A percentile compares a stretch with the other conserved stretches of the same genome.
phyloP scores from a whole-genome alignment of 225 moss, liverwort and hornwort species.

The Pseudisothecium myosuroides region DNA sequence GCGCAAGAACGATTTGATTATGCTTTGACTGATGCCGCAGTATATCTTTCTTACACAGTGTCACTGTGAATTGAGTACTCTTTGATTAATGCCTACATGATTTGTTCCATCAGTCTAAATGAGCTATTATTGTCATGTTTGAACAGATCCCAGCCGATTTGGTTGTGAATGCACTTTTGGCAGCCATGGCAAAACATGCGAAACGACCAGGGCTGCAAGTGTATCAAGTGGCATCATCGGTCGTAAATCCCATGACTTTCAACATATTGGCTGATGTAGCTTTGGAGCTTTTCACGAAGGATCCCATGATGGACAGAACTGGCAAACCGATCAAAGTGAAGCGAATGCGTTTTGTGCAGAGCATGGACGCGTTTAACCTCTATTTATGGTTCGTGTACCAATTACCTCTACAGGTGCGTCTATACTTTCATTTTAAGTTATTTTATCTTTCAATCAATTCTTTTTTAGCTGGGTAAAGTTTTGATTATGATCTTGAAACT shows the following conservation, averaged over 20 bases:
- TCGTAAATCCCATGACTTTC: constrained; percentile 61
- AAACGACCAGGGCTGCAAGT: constrained; percentile 19
- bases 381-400: constrained; percentile 51
- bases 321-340: constrained; percentile 38
- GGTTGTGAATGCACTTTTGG: constrained; percentile 58
- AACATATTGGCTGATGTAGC: constrained; percentile 41
- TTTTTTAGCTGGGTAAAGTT: neutral
- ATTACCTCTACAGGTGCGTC: constrained; percentile 39
- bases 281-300: constrained; percentile 43
- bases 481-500: neutral
- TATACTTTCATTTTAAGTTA: neutral
- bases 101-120: neutral
- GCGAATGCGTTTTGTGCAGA: constrained; percentile 32
- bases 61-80: neutral
- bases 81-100: neutral
- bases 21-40: neutral
- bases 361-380: constrained; percentile 25
- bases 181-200: constrained; percentile 56
- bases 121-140: neutral
- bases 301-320: constrained; percentile 50
- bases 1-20: neutral
- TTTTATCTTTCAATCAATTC: too few relatives aligned
- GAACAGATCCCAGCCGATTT: constrained; percentile 67
- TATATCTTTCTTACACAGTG: neutral
- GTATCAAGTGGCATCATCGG: constrained; percentile 73